These are phyloP conservation scores for Pouteria glomerata DNA, from an alignment of 148 eudicot species.

Conservation along the genomic window DNA sequence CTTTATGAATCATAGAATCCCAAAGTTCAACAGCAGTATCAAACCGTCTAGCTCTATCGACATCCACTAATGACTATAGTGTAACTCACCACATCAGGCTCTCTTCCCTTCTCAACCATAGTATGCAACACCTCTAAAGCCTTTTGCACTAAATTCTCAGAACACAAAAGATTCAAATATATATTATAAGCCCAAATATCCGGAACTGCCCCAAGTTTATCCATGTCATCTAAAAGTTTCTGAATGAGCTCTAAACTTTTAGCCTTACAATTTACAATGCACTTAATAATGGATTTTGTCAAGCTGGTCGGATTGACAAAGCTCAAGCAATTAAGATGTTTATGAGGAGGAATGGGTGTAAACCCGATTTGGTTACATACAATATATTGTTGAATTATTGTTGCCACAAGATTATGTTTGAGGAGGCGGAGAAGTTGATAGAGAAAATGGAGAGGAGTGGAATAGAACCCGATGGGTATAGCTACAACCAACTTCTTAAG, in stretches of 20 bases:
- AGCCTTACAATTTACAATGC: constrained; percentile 56
- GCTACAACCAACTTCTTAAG: constrained; percentile 86
- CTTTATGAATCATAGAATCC: constrained; percentile 55
- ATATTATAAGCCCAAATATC: constrained; percentile 95
- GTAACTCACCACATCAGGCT: constrained; percentile 84
- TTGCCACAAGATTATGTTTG: constrained; percentile 68
- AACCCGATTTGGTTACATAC: constrained; percentile 79
- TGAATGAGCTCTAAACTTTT: constrained; percentile 52
- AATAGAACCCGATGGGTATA: constrained; percentile 59
- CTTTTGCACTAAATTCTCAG: constrained; percentile 50
- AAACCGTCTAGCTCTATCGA: constrained; percentile 41
- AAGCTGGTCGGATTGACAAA: constrained; percentile 62
- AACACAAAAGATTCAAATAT: constrained; percentile 66
- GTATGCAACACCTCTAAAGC: constrained; percentile 48
- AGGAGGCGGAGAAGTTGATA: constrained; percentile 77
- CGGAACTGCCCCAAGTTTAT: constrained; percentile 57
- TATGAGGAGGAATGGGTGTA: constrained; percentile 74
- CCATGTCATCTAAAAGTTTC: constrained; percentile 69
- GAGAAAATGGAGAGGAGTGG: constrained; percentile 61
- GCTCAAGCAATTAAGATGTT: constrained; percentile 64
- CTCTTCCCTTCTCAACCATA: constrained; percentile 65
- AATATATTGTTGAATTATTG: constrained; percentile 76
- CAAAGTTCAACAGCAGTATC: constrained; percentile 68
- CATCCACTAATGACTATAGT: constrained; percentile 74
- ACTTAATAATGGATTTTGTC: constrained; percentile 83